Evolutionary conservation across 2,329 filamentous ascomycete species (phyloP).

Genomic region (Aspergillus vadensis): DNA sequence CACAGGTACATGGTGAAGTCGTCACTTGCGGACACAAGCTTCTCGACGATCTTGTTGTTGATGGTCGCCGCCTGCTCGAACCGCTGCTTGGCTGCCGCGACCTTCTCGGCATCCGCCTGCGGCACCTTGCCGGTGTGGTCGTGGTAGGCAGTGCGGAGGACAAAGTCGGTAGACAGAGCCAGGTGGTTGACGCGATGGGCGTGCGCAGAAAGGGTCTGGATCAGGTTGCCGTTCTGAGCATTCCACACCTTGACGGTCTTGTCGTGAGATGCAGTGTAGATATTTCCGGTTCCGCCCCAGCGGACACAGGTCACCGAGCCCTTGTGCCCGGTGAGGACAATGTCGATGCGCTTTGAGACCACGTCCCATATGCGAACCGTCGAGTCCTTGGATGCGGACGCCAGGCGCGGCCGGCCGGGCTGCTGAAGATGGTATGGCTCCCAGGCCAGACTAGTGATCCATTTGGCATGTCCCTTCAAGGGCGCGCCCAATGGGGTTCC

Average conservation of each 20-base stretch:
- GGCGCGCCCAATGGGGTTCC: constrained; percentile 72
- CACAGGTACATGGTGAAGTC: constrained; percentile 97
- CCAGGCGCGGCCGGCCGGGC: constrained; percentile 72
- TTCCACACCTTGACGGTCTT: constrained; percentile 94
- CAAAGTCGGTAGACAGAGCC: constrained; percentile 89
- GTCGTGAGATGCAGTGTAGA: constrained; percentile 86
- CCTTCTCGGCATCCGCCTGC: constrained; percentile 67
- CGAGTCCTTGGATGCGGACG: constrained; percentile 84
- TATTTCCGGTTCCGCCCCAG: constrained; percentile 86
- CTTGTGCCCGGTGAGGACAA: constrained; percentile 85
- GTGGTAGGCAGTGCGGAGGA: constrained; percentile 79
- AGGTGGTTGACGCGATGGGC: constrained; percentile 96
- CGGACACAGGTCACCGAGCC: constrained; percentile 84
- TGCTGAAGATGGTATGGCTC: constrained; percentile 87
- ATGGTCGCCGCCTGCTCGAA: constrained; percentile 84
- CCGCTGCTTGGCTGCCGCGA: constrained; percentile 73
- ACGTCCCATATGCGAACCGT: constrained; percentile 87
- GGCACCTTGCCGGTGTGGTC: constrained; percentile 78
- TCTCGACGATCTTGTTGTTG: constrained; percentile 75
- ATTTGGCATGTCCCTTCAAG: constrained; percentile 84
- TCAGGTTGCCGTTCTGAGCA: constrained; percentile 72
- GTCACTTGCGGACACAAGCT: constrained; percentile 85
- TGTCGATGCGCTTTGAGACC: constrained; percentile 74
- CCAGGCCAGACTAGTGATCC: constrained; percentile 86
- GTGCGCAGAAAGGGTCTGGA: constrained; percentile 78